Conservation (phyloP, 1,284 basidiomycete species). For the Boletus nobilissimus region DNA sequence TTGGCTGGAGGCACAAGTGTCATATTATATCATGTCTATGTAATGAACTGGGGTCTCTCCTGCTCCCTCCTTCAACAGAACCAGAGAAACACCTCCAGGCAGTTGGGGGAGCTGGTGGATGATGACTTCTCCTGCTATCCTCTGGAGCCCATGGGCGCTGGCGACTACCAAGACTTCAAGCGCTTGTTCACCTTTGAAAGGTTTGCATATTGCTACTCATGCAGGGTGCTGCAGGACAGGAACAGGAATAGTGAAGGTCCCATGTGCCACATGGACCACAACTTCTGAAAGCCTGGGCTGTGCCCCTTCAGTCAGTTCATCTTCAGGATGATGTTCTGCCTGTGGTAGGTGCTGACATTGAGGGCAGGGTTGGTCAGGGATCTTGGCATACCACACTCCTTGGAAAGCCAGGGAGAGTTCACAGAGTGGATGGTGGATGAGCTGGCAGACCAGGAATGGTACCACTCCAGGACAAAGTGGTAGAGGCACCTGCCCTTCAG, state of each 20-base stretch:
- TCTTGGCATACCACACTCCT: background rate
- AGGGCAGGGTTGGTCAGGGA: background rate
- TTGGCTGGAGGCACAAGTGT: no score
- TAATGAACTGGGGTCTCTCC: background rate
- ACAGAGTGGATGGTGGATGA: background rate
- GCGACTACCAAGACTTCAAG: constrained; percentile 7
- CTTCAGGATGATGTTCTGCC: constrained; percentile 4
- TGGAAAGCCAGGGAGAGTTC: background rate
- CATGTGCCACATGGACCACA: background rate
- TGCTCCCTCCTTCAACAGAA: constrained; percentile 11
- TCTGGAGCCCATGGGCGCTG: background rate
- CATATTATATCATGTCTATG: no score
- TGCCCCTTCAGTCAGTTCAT: constrained; percentile 3
- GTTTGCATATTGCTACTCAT: constrained; percentile 13
- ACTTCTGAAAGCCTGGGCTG: background rate
- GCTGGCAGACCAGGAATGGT: background rate
- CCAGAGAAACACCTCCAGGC: constrained; percentile 18
- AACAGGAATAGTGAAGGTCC: constrained; percentile 10
- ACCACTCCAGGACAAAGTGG: constrained; percentile 8
- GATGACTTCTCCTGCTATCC: background rate
- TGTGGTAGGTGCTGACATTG: background rate
- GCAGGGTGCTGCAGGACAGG: constrained; percentile 18
- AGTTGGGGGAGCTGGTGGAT: background rate
- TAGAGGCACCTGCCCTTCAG: constrained; percentile 1
- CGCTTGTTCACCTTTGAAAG: background rate